Conservation (phyloP, 1,139 yeast species). For the Nadsonia starkeyi-henricii region DNA sequence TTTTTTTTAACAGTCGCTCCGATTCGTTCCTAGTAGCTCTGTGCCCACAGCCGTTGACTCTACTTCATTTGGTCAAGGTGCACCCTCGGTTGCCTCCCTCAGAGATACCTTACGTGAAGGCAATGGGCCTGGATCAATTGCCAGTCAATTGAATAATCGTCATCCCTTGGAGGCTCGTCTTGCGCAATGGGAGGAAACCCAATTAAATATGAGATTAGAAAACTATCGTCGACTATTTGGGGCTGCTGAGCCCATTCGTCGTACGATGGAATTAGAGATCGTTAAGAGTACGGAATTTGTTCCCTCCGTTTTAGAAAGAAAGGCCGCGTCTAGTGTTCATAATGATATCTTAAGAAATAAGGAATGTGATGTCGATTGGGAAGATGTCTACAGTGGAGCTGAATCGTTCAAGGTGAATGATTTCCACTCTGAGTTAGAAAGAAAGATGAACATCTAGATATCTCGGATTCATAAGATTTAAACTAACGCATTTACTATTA, state of each 20-base stretch:
- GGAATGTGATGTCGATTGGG: constrained; percentile 80
- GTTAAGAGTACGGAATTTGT: constrained; percentile 61
- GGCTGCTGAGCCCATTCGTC: constrained; percentile 82
- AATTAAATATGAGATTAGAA: constrained; percentile 57
- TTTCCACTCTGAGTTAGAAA: constrained; percentile 58
- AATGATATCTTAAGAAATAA: constrained; percentile 65
- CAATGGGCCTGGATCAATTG: constrained; percentile 22
- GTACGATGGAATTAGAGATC: constrained; percentile 72
- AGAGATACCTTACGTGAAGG: constrained; percentile 19
- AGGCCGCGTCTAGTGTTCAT: constrained; percentile 41
- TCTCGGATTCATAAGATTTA: background rate
- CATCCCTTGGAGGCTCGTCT: constrained; percentile 80
- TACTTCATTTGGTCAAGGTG: constrained; percentile 16
- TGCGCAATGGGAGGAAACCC: constrained; percentile 67
- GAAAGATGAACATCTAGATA: constrained; percentile 40
- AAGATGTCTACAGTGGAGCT: constrained; percentile 57
- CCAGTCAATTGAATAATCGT: constrained; percentile 61
- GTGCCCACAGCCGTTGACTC: constrained; percentile 14
- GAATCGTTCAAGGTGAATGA: constrained; percentile 29
- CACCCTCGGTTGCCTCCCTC: constrained; percentile 17
- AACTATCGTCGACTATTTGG: constrained; percentile 76
- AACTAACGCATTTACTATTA: background rate
- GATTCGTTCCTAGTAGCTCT: constrained; percentile 16
- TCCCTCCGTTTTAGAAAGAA: constrained; percentile 44
- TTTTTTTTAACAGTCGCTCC: constrained; percentile 12